Evolutionary conservation across 78 protist genomes (phyloP), one percentile per base, ranked within the genome.

Genomic region (Isochrysis galbana): DNA sequence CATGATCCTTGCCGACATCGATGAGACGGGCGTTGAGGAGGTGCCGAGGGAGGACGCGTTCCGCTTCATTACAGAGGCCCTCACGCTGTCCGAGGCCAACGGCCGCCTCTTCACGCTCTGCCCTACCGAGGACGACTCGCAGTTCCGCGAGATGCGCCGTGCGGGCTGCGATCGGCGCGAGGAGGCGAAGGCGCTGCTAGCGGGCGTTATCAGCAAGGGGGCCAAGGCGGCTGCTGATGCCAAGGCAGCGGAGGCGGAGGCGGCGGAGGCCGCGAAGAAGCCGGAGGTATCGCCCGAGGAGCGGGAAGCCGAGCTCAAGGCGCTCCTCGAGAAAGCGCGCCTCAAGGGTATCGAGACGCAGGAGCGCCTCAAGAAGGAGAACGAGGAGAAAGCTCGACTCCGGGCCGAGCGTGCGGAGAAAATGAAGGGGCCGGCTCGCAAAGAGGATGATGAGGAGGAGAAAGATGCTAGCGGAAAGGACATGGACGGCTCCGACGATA

Each of bases 61-160:
- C 88, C 88, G 88, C 36, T 44, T 80, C 54, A 44, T 44, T 38
- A 44, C 51, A 0, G 88, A 80, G 55, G 48, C 55, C 29, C 88
- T 80, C 55, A 80, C 88, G 38, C 51, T 80, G 48, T 23, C 54
- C 21, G 88, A 44, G 54, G 88, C 88, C 29, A 0, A 23, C 23
- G 88, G 88, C 10, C 51, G 51, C 11, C 1, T n/a, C 25, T 39
- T 80, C 54, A 0, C 55, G 11, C 88, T 80, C 55, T 80, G 54
- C 41, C 88, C 88, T 5, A 4, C 51, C 29, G 25, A 0, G 41
- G 38, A 42, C 47, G 36, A 1, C 21, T 44, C 88, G 39, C 47
- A 41, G 55, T n/a, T 80, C 74, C 10, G 74, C n/a, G 74, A 61
- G 74, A 61, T 61, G 74, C 74, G 74, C 74, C 74, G 74, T 10